Evolutionary conservation across 139 green algal genomes (phyloP), one percentile per base, ranked within the genome.

Genomic region (Chlorella sp.): DNA sequence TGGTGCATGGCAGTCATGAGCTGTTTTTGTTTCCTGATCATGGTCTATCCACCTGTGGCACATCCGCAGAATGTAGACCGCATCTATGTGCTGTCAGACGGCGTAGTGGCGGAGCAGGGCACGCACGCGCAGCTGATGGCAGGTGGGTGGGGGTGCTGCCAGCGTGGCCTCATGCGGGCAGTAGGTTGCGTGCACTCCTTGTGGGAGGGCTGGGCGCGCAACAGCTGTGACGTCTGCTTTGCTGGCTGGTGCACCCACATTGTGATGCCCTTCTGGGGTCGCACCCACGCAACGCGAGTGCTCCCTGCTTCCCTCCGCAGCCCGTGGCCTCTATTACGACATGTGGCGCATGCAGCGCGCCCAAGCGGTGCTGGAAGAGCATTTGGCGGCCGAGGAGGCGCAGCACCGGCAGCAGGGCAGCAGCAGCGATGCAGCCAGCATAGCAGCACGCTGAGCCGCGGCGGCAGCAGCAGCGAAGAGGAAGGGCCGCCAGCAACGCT

Each of bases 81-180:
- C 32, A 99, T 99, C 48, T 88, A 87, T 32, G 90, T 92, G 34
- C 81, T 92, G 86, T 82, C 79, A 24, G 89, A 86, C 5, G 94
- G 92, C 13, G 22, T 69, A 19, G 87, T 97, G 62, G 92, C 91
- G 41, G 94, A 96, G 87, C 41, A 88, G 93, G 94, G 69, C 40
- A 92, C 77, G 1, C 94, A 97, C 82, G 70, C 89, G 44, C 77
- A 95, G 70, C 87, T 97, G 34, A 92, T 97, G 88, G 76, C 81
- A 44, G 77, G 77, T 74, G 60, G 41, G 76, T 16, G 32, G 13
- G 19, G 67, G 3, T 65, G 65, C 65, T 28, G 65, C 11, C n/a
- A 24, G 65, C 56, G 4, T 7, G 56, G 36, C 7, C 7, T 51
- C 36, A 7, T 7, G 38, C 7, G 38, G 69, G 3, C 3, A n/a